Evolutionary conservation across 768 basidiomycete genomes (phyloP).

Genomic region (Russula emetica): DNA sequence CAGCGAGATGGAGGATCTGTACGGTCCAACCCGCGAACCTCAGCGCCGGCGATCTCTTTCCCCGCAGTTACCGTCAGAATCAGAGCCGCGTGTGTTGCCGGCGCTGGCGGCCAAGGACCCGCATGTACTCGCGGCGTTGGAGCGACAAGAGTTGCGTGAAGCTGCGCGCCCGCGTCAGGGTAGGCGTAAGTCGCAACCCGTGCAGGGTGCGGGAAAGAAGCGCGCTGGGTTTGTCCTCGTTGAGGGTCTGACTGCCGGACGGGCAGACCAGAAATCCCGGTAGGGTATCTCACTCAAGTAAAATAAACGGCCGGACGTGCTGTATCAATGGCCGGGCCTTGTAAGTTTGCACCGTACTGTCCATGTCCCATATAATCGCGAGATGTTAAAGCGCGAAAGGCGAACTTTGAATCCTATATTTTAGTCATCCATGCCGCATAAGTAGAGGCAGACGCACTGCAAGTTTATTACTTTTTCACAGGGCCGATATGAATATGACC

Average conservation of each 20-base stretch:
- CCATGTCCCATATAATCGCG: too few species aligned
- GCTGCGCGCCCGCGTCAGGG: slow-evolving; percentile 12
- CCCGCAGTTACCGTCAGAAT: not conserved
- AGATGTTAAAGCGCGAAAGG: too few species aligned
- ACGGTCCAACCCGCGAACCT: not conserved
- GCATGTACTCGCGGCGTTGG: slow-evolving; percentile 8
- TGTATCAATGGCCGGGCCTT: not conserved
- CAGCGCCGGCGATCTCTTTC: not conserved
- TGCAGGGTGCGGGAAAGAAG: slow-evolving; percentile 5
- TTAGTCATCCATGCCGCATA: too few species aligned
- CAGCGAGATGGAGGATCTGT: slow-evolving; percentile 16
- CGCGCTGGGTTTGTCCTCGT: slow-evolving; percentile 22
- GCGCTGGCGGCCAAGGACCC: slow-evolving; percentile 18
- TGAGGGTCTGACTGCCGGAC: not conserved
- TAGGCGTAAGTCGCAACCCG: slow-evolving; percentile 16
- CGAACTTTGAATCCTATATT: too few species aligned
- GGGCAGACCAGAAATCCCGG: not conserved
- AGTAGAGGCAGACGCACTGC: too few species aligned
- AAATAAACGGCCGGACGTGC: not conserved
- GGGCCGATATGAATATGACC: not conserved
- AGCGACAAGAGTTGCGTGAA: slow-evolving; percentile 19
- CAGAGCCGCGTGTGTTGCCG: slow-evolving; percentile 7
- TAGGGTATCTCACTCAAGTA: not conserved
- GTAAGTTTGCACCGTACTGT: too few species aligned
- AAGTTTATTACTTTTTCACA: not conserved